Percentiles rank a stretch among this genome's conserved stretches.
Evolutionary conservation across 2,329 filamentous ascomycete species (phyloP).

Genomic region (Fusarium protoensiforme): DNA sequence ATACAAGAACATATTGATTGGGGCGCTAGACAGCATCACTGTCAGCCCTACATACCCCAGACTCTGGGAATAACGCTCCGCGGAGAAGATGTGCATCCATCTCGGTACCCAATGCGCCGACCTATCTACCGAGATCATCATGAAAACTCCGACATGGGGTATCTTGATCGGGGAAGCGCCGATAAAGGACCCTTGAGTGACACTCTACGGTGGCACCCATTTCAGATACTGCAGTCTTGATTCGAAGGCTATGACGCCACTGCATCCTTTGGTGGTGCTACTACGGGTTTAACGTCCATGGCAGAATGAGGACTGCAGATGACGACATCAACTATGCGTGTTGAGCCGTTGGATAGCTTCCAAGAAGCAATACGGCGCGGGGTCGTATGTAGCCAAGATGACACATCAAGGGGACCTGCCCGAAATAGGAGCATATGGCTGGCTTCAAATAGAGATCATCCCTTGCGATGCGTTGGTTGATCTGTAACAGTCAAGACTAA

Average conservation of each 20-base stretch:
- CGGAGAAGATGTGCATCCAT: background rate
- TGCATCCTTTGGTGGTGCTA: background rate
- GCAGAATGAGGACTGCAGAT: constrained; percentile 13
- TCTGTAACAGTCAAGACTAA: background rate
- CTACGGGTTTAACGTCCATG: background rate
- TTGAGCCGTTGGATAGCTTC: background rate
- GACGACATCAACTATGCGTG: constrained; percentile 17
- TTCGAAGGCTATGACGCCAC: constrained; percentile 1
- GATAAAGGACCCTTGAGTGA: background rate
- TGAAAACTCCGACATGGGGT: background rate
- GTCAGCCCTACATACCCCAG: background rate
- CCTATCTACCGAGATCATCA: background rate
- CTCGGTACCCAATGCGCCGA: background rate
- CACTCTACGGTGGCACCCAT: background rate
- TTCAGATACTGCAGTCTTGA: background rate
- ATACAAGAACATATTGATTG: background rate
- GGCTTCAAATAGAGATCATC: background rate
- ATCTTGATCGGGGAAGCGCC: background rate
- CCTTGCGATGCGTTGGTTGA: background rate
- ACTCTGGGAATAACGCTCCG: background rate
- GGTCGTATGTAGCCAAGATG: background rate
- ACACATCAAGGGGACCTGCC: background rate
- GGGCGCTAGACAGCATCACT: background rate
- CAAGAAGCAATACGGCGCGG: background rate
- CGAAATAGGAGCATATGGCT: background rate